Evolutionary conservation across 805 yeast species (phyloP).

Genomic region (Ogataea degrootiae): DNA sequence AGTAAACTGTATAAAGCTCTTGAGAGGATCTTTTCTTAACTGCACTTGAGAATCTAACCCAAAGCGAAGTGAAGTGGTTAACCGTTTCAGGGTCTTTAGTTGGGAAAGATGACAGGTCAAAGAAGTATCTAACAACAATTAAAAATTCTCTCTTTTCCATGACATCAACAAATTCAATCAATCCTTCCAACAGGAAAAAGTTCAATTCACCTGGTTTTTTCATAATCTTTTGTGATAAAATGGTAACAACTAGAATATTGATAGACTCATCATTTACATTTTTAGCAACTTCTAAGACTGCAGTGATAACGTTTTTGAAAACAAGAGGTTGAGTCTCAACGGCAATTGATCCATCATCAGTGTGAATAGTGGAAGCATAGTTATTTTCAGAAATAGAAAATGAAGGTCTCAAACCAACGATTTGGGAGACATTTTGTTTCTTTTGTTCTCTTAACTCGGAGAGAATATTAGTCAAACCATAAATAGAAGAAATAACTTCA

Average conservation of each 20-base stretch:
- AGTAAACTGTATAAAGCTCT: constrained; percentile 50
- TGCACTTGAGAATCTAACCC: constrained; percentile 38
- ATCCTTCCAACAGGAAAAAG: constrained; percentile 51
- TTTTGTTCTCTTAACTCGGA: constrained; percentile 39
- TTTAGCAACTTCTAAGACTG: constrained; percentile 62
- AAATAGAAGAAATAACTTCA: constrained; percentile 75
- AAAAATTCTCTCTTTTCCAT: constrained; percentile 65
- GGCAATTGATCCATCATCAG: constrained; percentile 16
- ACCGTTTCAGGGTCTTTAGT: constrained; percentile 35
- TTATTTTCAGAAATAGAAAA: constrained; percentile 8
- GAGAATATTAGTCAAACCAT: constrained; percentile 73
- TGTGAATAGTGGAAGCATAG: constrained; percentile 9
- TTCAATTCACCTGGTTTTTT: constrained; percentile 50
- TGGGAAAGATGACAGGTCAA: constrained; percentile 44
- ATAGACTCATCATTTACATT: constrained; percentile 67
- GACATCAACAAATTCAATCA: constrained; percentile 56
- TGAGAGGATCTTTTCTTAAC: constrained; percentile 30
- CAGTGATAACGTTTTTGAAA: constrained; percentile 63
- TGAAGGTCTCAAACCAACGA: constrained; percentile 16
- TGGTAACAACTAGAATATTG: constrained; percentile 71
- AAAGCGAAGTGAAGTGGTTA: constrained; percentile 44
- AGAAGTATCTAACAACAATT: constrained; percentile 54
- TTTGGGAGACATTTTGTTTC: constrained; percentile 22
- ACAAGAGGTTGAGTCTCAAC: constrained; percentile 29
- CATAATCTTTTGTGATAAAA: constrained; percentile 69